A percentile compares a stretch with the other conserved stretches of the same genome.
Evolutionary conservation across 2,329 filamentous ascomycete species (phyloP).

Genomic region (Aschersonia sp.): DNA sequence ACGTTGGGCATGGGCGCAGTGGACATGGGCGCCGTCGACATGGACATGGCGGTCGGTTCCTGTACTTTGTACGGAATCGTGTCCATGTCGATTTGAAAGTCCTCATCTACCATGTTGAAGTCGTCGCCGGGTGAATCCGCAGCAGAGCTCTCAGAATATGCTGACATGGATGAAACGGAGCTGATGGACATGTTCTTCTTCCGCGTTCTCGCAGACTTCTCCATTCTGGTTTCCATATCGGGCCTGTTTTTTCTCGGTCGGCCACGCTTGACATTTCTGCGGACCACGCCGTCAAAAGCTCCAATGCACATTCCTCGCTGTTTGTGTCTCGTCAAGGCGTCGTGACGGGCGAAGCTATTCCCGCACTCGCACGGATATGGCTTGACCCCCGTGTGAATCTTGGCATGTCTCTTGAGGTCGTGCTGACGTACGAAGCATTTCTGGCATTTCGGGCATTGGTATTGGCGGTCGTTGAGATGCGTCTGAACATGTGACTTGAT

Average conservation of each 20-base stretch:
- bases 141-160: constrained; percentile 41
- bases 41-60: constrained; percentile 1
- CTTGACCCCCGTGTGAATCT: constrained; percentile 94
- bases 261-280: constrained; percentile 47
- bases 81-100: constrained; percentile 28
- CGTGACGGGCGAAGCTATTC: constrained; percentile 87
- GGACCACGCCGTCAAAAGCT: constrained; percentile 66
- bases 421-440: constrained; percentile 97
- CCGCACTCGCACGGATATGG: constrained; percentile 91
- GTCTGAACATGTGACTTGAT: constrained; percentile 98
- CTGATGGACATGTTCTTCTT: constrained; percentile 38
- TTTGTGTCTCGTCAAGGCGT: constrained; percentile 84
- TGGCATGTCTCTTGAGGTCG: constrained; percentile 91
- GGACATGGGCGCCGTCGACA: constrained; percentile 23
- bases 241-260: constrained; percentile 48
- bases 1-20: constrained; percentile 27
- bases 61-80: not conserved
- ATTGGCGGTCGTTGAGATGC: constrained; percentile 91
- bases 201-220: constrained; percentile 40
- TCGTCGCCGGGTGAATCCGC: constrained; percentile 37
- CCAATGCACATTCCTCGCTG: constrained; percentile 96
- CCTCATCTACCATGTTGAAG: constrained; percentile 31
- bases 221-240: constrained; percentile 38
- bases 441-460: constrained; percentile 79
- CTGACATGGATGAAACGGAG: constrained; percentile 39